A percentile compares a stretch with the other conserved stretches of the same genome.
Evolutionary conservation across 352 stramenopile genomes (phyloP).

Genomic region (Pythium periplocum): DNA sequence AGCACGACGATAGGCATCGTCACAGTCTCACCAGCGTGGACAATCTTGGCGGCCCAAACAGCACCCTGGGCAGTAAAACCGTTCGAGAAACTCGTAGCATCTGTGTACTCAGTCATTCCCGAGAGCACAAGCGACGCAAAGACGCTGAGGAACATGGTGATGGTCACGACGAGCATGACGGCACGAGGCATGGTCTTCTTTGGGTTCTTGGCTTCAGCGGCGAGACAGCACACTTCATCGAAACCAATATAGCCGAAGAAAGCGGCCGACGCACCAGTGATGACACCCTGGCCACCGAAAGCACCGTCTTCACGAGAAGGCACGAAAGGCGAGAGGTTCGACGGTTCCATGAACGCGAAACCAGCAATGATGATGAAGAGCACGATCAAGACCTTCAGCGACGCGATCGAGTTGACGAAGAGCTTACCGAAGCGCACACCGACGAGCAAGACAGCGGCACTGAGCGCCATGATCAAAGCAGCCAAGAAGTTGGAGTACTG

Average conservation of each 20-base stretch:
- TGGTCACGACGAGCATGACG: conserved; percentile 75
- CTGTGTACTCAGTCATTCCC: conserved; percentile 47
- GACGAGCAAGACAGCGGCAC: conserved; percentile 66
- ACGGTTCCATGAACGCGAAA: conserved; percentile 70
- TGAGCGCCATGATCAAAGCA: conserved; percentile 65
- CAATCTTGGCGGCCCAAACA: conserved; percentile 45
- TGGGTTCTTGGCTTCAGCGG: conserved; percentile 73
- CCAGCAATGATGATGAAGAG: conserved; percentile 90
- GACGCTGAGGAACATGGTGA: conserved; percentile 68
- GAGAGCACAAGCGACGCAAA: conserved; percentile 85
- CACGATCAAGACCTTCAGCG: conserved; percentile 80
- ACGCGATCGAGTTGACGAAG: conserved; percentile 87
- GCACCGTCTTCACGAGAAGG: conserved; percentile 24
- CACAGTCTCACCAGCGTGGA: conserved; percentile 51
- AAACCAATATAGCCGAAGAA: conserved; percentile 96
- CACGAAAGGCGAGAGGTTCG: conserved; percentile 85
- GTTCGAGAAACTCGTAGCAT: conserved; percentile 24
- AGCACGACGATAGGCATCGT: conserved; percentile 94
- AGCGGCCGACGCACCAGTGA: conserved; percentile 74
- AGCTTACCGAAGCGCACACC: conserved; percentile 87
- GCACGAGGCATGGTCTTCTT: conserved; percentile 71
- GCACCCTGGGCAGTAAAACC: conserved; percentile 36
- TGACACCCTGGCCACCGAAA: conserved; percentile 55
- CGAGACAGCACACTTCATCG: conserved; percentile 92
- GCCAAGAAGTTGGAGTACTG: conserved; percentile 54